Base-by-base conservation (phyloP, 306 rosid species). In the Acacia confusa region DNA sequence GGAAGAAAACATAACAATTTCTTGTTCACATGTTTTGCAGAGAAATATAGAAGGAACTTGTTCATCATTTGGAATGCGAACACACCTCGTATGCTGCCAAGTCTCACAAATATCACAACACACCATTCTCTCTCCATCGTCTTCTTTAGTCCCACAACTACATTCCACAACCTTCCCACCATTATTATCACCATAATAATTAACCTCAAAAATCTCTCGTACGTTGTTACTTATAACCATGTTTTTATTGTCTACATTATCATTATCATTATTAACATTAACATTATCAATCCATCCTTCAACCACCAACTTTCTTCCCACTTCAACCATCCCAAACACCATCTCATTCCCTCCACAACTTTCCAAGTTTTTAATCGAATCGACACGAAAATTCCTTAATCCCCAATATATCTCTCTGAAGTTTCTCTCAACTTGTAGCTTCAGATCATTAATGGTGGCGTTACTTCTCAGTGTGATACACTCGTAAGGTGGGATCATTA, bases 41-140 rank as follows among this genome's bases (percentile, higher is more conserved):
- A 95, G 66, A 89, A 95, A 95, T 44, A 95, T 89, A 24, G 79
- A 88, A 61, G 99, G 97, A 75, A 87, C 77, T 76, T 90, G 83
- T 78, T 90, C 90, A 72, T 90, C 84, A 84, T 91, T 82, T 4
- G 94, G 95, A 72, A 95, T 88, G 8, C 91, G 72, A 86, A 88
- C 91, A 79, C 97, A 95, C 25, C 89, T 86, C 13, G 98, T 95
- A 15, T 93, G 99, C 75, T 95, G 94, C 94, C 88, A 78, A 72
- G 74, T 89, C 58, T 95, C 99, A 82, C 98, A 95, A 38, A 95
- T 95, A 82, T 95, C 99, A 83, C 97, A 95, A 0, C 84, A 74
- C 0, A 95, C 85, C 93, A 91, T 88, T 43, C 96, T 87, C 50
- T 95, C 97, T n/a, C 98, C 99, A 67, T 93, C 98, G 36, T 93